Evolutionary conservation across 2,329 filamentous ascomycete species (phyloP), one percentile per base, ranked within the genome.

Genomic region (Exophiala phaeomuriformis): DNA sequence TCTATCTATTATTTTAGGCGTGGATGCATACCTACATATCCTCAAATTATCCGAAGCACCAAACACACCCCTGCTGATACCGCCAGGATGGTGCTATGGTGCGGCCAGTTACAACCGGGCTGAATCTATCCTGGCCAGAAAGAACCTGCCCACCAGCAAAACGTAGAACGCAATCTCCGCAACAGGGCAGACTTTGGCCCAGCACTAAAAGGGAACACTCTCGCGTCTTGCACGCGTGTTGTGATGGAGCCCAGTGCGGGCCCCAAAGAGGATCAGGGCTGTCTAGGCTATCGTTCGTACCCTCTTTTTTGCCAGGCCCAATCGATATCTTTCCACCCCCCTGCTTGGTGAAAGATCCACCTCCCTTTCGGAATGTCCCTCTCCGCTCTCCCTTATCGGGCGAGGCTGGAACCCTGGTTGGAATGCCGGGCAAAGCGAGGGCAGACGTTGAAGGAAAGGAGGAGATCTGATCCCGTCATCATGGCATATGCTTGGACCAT

Each of bases 391-490:
- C 19, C 46, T 48, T 40, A 6, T 27, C 39, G 19, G 44, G 42
- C 40, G 51, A 52, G 51, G 41, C 53, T 56, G 52, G 56, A 52
- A 53, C 44, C 45, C 37, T 50, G 43, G 46, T 10, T 55, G 46
- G 52, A 50, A 50, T 55, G 50, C 52, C 52, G 28, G 31, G 32
- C 47, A 45, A 42, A 50, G 40, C 19, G 41, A 50, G 40, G 29
- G 41, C 40, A 57, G 47, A 49, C 48, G 47, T 43, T 37, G 45
- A 44, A 49, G 49, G 47, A 52, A 45, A 49, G 31, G 40, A 36
- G 41, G 19, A 19, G 19, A 19, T 19, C 19, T 19, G 19, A 45
- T 33, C 44, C 47, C 49, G 42, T 50, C 47, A 45, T 44, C 42
- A 29, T 29, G 12, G 33, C 19, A 19, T 28, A n/a, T 41, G 31